Percentiles rank a stretch among this genome's conserved stretches.
Conservation (phyloP, 148 eudicot genomes). For the Silene uniflora region DNA sequence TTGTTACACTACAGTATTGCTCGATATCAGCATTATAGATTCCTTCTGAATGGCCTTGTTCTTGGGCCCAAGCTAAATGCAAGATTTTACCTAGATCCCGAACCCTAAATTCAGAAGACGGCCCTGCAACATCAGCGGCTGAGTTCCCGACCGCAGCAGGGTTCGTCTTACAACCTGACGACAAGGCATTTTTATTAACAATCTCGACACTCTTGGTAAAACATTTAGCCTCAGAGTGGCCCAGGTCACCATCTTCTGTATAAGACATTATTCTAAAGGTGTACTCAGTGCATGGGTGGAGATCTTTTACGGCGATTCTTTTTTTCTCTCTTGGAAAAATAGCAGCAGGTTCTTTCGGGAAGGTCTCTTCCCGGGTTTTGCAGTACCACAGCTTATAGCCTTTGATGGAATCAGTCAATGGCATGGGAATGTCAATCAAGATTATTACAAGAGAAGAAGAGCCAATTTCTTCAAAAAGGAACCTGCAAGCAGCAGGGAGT, state of each 20-base stretch:
- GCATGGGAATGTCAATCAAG: conserved; percentile 53
- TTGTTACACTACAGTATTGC: conserved; percentile 34
- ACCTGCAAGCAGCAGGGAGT: conserved; percentile 86
- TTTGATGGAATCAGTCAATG: conserved; percentile 39
- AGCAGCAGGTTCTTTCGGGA: conserved; percentile 55
- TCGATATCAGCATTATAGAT: conserved; percentile 36
- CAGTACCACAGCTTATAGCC: conserved; percentile 94
- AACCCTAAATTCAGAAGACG: conserved; percentile 60
- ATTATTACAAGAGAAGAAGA: conserved; percentile 65
- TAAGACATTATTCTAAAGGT: conserved; percentile 69
- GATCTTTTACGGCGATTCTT: conserved; percentile 52
- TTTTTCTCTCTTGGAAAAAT: conserved; percentile 53
- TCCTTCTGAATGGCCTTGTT: conserved; percentile 44
- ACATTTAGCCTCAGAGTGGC: conserved; percentile 87
- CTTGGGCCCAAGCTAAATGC: conserved; percentile 54
- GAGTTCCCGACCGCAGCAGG: conserved; percentile 39
- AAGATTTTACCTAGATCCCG: conserved; percentile 69
- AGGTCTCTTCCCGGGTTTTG: conserved; percentile 44
- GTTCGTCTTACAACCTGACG: conserved; percentile 28
- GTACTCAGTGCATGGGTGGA: conserved; percentile 87
- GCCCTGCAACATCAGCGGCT: conserved; percentile 31
- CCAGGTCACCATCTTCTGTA: conserved; percentile 67
- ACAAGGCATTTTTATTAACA: conserved; percentile 32
- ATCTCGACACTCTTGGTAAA: conserved; percentile 69
- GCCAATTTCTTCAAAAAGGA: conserved; percentile 75